Base-by-base conservation (phyloP, 306 rosid species). In the Dalbergia cultrata region DNA sequence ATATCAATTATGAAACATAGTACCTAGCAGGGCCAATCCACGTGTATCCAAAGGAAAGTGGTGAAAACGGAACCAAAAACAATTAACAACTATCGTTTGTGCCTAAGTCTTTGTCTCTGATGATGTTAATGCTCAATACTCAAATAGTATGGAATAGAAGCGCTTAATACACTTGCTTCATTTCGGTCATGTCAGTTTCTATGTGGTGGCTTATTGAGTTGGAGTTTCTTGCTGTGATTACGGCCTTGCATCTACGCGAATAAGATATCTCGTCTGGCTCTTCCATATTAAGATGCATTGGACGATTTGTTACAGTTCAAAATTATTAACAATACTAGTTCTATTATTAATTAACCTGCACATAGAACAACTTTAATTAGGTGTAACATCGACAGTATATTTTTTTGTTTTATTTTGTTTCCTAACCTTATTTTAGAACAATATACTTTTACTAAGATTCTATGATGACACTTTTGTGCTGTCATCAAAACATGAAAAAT, bases 201-300 rank as follows among this genome's bases (percentile, higher is more conserved):
- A n/a, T 81, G 34, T 11, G 54, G 37, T 67, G 80, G 60, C 72
- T 53, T 72, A 72, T 13, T 67, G 49, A 66, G 22, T 62, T 62
- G 64, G 65, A 56, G 67, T 52, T 70, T 82, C 60, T 41, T 67
- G 54, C 21, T 41, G 13, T 73, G 83, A 81, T 73, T 62, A 45
- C 33, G 79, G 13, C 86, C 37, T 78, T 74, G 68, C 88, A 77
- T 81, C 88, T 9, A 77, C 45, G 19, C 9, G 81, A 85, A 54
- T 67, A 43, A 35, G 86, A 81, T 68, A 65, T 49, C 45, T 8
- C 70, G 58, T 47, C 80, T 47, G 18, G 65, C 62, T 67, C 13
- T n/a, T 67, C 64, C 74, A 72, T 67, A 41, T 74, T 68, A 21
- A 64, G 39, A 39, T 8, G 49, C 41, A 34, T 62, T 75, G 26